Conservation (phyloP, 2,329 filamentous ascomycete genomes). For the Apiospora sp. region DNA sequence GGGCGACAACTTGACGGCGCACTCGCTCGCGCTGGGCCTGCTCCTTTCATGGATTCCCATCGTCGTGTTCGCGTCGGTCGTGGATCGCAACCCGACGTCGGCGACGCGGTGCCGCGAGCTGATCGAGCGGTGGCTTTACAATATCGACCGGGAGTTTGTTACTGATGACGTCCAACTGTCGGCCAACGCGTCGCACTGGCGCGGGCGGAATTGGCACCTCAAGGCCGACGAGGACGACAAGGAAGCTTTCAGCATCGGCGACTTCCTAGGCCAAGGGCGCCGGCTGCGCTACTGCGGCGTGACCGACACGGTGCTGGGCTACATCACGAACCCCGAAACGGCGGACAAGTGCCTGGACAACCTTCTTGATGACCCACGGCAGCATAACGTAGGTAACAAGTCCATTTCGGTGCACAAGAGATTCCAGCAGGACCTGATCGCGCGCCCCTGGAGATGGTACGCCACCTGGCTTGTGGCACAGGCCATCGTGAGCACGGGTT, state of each 20-base stretch:
- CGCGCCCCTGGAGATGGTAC: not conserved
- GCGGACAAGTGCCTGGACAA: not conserved
- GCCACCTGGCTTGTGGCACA: not conserved
- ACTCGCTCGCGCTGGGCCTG: not conserved
- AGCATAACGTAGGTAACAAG: not conserved
- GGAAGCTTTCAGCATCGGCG: conserved; percentile 1
- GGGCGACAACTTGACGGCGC: conserved; percentile 12
- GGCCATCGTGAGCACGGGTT: conserved; percentile 3
- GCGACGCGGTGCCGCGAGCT: conserved; percentile 3
- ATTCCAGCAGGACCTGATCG: not conserved
- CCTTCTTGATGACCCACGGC: not conserved
- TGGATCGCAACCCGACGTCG: conserved; percentile 13
- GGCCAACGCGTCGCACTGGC: not conserved
- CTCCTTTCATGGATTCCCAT: not conserved
- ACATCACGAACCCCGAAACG: not conserved
- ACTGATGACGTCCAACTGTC: too few relatives aligned
- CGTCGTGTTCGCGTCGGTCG: conserved; percentile 6
- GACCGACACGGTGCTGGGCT: not conserved
- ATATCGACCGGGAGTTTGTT: not conserved
- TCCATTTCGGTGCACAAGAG: too few relatives aligned
- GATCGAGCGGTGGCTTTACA: not conserved
- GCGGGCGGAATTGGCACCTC: not conserved
- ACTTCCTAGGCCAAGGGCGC: not conserved
- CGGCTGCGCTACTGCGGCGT: conserved; percentile 7
- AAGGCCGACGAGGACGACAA: not conserved